phyloP scores from a whole-genome alignment of 2,329 filamentous ascomycete species.

The Phyllosticta paracitricarpa region DNA sequence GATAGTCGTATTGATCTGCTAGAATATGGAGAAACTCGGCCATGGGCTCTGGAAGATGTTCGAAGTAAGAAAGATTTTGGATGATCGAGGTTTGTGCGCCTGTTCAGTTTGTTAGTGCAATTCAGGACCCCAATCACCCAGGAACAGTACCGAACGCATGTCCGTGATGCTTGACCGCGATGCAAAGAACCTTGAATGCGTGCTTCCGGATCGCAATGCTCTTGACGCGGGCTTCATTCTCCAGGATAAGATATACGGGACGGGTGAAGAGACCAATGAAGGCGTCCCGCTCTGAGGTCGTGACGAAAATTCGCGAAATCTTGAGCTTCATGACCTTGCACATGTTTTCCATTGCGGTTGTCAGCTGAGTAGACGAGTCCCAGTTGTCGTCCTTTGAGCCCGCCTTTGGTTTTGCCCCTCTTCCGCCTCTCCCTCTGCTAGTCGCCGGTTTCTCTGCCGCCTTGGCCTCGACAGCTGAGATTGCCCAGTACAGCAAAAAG shows the following conservation, averaged over 20 bases:
- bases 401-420: slow-evolving; percentile 60
- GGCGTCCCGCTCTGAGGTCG: slow-evolving; percentile 90
- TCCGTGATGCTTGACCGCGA: slow-evolving; percentile 94
- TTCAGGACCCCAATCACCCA: too few relatives aligned
- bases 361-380: slow-evolving; percentile 83
- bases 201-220: slow-evolving; percentile 86
- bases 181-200: slow-evolving; percentile 91
- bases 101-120: slow-evolving; percentile 25
- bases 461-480: slow-evolving; percentile 88
- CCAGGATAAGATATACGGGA: slow-evolving; percentile 85
- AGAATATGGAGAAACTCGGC: slow-evolving; percentile 95
- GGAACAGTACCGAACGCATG: slow-evolving; percentile 71
- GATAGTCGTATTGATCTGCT: slow-evolving; percentile 94
- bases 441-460: slow-evolving; percentile 78
- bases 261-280: slow-evolving; percentile 88
- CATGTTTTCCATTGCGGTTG: slow-evolving; percentile 85
- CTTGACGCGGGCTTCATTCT: slow-evolving; percentile 89
- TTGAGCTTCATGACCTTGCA: slow-evolving; percentile 92
- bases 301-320: slow-evolving; percentile 84
- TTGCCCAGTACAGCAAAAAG: slow-evolving; percentile 89
- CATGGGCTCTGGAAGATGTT: slow-evolving; percentile 98
- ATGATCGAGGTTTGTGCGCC: slow-evolving; percentile 96
- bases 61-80: slow-evolving; percentile 95
- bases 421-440: slow-evolving; percentile 63
- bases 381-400: slow-evolving; percentile 63